Conservation (phyloP, 1,139 yeast species). For the Lodderomyces oxycetoniae region DNA sequence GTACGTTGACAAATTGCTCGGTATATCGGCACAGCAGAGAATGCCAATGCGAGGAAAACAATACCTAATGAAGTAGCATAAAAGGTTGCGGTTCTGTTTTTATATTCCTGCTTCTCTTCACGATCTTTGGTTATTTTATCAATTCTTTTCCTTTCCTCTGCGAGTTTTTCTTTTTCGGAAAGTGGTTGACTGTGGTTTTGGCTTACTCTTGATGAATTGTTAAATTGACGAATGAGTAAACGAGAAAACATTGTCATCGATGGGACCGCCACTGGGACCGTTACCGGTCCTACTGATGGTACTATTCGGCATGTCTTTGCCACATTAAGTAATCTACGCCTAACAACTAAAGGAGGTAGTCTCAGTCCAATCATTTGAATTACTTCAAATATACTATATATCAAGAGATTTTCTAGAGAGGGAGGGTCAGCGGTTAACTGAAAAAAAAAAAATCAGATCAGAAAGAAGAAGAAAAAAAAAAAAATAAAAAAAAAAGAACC, state of each 20-base stretch:
- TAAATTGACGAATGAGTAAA: not conserved
- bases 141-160: constrained; percentile 16
- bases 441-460: too few species aligned
- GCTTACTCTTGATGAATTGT: not conserved
- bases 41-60: constrained; percentile 72
- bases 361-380: too few species aligned
- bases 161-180: constrained; percentile 4
- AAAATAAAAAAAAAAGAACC: too few species aligned
- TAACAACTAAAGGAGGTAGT: too few species aligned
- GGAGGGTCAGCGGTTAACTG: too few species aligned
- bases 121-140: constrained; percentile 20
- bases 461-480: too few species aligned
- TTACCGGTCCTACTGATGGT: too few species aligned
- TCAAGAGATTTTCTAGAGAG: too few species aligned
- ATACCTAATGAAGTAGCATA: constrained; percentile 71
- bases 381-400: too few species aligned
- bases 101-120: constrained; percentile 27
- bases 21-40: constrained; percentile 90
- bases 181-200: constrained; percentile 2
- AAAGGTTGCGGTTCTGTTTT: constrained; percentile 54
- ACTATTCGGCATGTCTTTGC: too few species aligned
- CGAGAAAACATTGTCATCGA: too few species aligned
- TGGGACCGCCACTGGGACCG: not conserved
- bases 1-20: constrained; percentile 91
- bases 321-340: too few species aligned